Base-by-base conservation (phyloP, 2,329 filamentous ascomycete species). In the Verticillium dahliae region DNA sequence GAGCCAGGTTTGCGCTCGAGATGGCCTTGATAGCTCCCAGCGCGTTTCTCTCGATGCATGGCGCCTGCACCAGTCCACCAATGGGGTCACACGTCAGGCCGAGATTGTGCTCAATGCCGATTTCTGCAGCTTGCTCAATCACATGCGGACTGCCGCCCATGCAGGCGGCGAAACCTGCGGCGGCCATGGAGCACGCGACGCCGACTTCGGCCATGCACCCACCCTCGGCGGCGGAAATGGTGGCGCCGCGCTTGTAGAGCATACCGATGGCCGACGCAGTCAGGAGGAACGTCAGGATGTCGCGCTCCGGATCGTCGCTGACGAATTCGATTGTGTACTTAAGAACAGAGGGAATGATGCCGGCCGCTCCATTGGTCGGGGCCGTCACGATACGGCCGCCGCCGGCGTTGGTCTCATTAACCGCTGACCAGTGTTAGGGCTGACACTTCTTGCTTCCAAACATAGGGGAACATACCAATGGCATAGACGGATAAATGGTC, bases 171-270 rank as follows among this genome's bases (percentile, higher is more conserved):
- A 82, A 82, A 0, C 79, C 80, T 0, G 77, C 80, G 0, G 80
- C 80, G 0, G 80, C 80, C 80, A 82, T 82, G 31, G 78, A 80
- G 65, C 80, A 82, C 2, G 80, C 80, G 0, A 82, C 80, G 33
- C 80, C 80, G 0, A 82, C 80, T 65, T 82, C 80, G n/a, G 80
- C 80, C 80, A 82, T 82, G 69, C 80, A 82, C 0, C 80, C 80
- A 45, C 80, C 80, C 64, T 82, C 80, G 1, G 80, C 80, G 0
- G 80, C 80, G 0, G 79, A 81, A 63, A 82, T 82, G 22, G 79
- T 81, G 0, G 80, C 80, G 3, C 80, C 80, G 18, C 80, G 78
- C 72, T 82, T 82, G 72, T 81, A 82, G 27, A 82, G 73, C 80
- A 82, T 82, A 56, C 80, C 80, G 27, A 82, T 80, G 6, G 80